phyloP scores from a whole-genome alignment of 2,329 filamentous ascomycete species.

The Xylaria digitata region DNA sequence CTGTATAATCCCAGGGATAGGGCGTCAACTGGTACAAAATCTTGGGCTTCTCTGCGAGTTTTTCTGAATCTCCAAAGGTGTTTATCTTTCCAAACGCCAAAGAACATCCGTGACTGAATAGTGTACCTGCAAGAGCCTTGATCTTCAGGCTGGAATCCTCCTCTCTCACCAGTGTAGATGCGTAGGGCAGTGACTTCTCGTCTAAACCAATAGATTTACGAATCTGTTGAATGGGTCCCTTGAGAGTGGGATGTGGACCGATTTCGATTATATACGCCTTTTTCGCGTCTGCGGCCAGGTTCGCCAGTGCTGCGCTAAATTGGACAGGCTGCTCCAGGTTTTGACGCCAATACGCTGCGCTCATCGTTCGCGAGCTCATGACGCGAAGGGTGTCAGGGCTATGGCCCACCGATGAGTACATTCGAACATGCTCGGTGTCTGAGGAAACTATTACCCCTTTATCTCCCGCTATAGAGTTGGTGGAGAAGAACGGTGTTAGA shows the following conservation, averaged over 20 bases:
- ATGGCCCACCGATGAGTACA: too few species aligned
- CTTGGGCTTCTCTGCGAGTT: too few species aligned
- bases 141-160: slow-evolving; percentile 12
- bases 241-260: slow-evolving; percentile 47
- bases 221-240: slow-evolving; percentile 50
- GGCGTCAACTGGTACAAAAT: slow-evolving; percentile 38
- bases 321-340: slow-evolving; percentile 34
- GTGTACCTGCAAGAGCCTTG: slow-evolving; percentile 19
- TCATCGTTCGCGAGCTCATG: too few species aligned
- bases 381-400: too few species aligned
- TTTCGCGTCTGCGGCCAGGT: background rate
- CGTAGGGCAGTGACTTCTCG: background rate
- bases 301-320: slow-evolving; percentile 14
- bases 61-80: too few species aligned
- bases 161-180: slow-evolving; percentile 9
- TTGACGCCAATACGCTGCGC: slow-evolving; percentile 37
- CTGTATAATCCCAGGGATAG: slow-evolving; percentile 10
- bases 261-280: slow-evolving; percentile 27
- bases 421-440: slow-evolving; percentile 18
- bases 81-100: slow-evolving; percentile 29
- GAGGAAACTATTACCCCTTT: too few species aligned
- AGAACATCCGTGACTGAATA: slow-evolving; percentile 13
- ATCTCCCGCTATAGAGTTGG: too few species aligned
- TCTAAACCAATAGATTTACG: slow-evolving; percentile 31
- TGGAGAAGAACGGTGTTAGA: too few species aligned